A percentile compares a stretch with the other conserved stretches of the same genome.
Evolutionary conservation across 768 basidiomycete genomes (phyloP).

Genomic region (Galerina marginata): DNA sequence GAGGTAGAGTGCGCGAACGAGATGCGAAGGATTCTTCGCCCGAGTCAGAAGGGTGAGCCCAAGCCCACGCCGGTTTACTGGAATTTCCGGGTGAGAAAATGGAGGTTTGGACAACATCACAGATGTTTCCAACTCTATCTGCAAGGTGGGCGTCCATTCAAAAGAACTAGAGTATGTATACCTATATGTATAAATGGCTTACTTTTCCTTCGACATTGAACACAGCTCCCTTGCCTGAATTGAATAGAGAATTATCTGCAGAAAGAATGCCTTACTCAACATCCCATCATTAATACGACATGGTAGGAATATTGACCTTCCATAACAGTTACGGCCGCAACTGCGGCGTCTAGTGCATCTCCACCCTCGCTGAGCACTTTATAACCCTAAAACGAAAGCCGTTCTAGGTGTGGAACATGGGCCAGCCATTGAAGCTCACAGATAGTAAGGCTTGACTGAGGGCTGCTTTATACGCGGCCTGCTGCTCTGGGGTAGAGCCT

Average conservation of each 20-base stretch:
- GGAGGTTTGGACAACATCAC: slow-evolving; percentile 85
- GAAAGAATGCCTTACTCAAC: neutral
- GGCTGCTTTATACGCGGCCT: slow-evolving; percentile 59
- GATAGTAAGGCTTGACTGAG: slow-evolving; percentile 60
- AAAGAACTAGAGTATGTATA: too few species aligned
- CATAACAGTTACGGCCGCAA: slow-evolving; percentile 73
- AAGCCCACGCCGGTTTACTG: slow-evolving; percentile 62
- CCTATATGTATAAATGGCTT: slow-evolving; percentile 4
- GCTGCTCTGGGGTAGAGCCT: slow-evolving; percentile 64
- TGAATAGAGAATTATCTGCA: slow-evolving; percentile 78
- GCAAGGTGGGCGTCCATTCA: neutral
- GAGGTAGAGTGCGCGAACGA: slow-evolving; percentile 74
- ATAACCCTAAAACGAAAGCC: slow-evolving; percentile 53
- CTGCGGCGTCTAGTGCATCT: slow-evolving; percentile 83
- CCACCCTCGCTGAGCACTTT: slow-evolving; percentile 67
- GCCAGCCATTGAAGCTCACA: slow-evolving; percentile 22
- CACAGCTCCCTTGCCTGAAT: slow-evolving; percentile 80
- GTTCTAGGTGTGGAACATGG: neutral
- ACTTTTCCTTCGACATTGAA: slow-evolving; percentile 85
- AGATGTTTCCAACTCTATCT: slow-evolving; percentile 86
- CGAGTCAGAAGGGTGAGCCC: slow-evolving; percentile 70
- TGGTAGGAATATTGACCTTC: slow-evolving; percentile 57
- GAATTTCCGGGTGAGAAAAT: slow-evolving; percentile 62
- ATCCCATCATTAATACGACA: neutral
- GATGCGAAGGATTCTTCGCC: slow-evolving; percentile 73